A percentile compares a stretch with the other conserved stretches of the same genome.
Conservation (phyloP, 768 basidiomycete species). For the Coprinellus aureogranulatus region DNA sequence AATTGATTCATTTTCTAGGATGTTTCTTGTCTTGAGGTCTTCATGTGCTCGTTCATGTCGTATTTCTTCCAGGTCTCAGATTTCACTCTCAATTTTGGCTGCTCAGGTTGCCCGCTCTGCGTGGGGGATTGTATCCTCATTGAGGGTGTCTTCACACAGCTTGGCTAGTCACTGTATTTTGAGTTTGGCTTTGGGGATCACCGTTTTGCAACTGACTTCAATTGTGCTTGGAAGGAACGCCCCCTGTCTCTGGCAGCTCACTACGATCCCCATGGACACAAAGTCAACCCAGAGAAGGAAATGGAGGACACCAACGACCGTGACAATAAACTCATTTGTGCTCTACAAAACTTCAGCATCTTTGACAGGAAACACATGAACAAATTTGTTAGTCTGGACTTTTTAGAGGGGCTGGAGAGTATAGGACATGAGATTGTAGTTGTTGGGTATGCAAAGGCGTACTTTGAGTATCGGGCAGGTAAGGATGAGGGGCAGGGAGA, state of each 20-base stretch:
- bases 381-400: constrained; percentile 46
- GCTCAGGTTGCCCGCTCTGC: too few species aligned
- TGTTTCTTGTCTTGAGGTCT: neutral
- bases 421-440: constrained; percentile 46
- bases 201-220: too few species aligned
- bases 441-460: constrained; percentile 51
- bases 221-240: too few species aligned
- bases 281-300: too few species aligned
- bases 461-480: constrained; percentile 30
- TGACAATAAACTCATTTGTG: constrained; percentile 11
- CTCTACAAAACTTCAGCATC: constrained; percentile 56
- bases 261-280: too few species aligned
- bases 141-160: too few species aligned
- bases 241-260: too few species aligned
- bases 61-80: neutral
- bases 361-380: constrained; percentile 52
- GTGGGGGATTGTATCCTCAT: too few species aligned
- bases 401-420: constrained; percentile 43
- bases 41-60: neutral
- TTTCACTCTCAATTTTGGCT: neutral
- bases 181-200: too few species aligned
- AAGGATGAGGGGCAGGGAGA: constrained; percentile 38
- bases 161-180: too few species aligned
- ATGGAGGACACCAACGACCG: too few species aligned
- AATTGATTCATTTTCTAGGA: neutral